Conservation (phyloP, 2,329 filamentous ascomycete genomes). For the Capronia epimyces region DNA sequence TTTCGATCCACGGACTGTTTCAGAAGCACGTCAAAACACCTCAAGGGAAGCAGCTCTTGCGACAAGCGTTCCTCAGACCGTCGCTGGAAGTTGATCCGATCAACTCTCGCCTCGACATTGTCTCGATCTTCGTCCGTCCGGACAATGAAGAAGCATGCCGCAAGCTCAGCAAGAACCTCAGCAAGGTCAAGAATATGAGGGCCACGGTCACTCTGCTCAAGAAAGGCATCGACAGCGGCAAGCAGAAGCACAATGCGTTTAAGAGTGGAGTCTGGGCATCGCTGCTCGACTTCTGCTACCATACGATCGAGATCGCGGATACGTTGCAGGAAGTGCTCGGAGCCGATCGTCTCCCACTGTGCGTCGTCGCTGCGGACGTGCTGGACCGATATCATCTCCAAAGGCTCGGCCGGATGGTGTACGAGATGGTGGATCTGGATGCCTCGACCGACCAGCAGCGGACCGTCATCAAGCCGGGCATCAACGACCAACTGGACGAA, state of each 20-base stretch:
- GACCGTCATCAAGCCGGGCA: slow-evolving; percentile 65
- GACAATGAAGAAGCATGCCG: slow-evolving; percentile 59
- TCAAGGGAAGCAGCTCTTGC: slow-evolving; percentile 68
- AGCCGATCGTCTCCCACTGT: slow-evolving; percentile 35
- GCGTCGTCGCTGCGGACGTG: slow-evolving; percentile 50
- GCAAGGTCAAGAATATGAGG: slow-evolving; percentile 70
- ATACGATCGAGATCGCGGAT: slow-evolving; percentile 65
- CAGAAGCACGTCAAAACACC: slow-evolving; percentile 67
- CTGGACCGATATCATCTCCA: slow-evolving; percentile 58
- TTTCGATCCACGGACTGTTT: slow-evolving; percentile 81
- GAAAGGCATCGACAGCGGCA: slow-evolving; percentile 63
- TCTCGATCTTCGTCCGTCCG: slow-evolving; percentile 60
- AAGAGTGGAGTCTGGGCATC: slow-evolving; percentile 66
- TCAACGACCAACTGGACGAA: slow-evolving; percentile 69
- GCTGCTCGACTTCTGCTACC: slow-evolving; percentile 66
- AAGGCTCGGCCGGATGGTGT: slow-evolving; percentile 64
- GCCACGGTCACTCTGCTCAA: slow-evolving; percentile 63
- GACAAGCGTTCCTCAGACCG: slow-evolving; percentile 77
- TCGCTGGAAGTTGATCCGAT: slow-evolving; percentile 65
- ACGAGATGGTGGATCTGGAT: slow-evolving; percentile 50
- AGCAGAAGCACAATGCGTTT: slow-evolving; percentile 49
- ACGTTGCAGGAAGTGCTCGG: slow-evolving; percentile 54
- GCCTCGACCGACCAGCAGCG: slow-evolving; percentile 56
- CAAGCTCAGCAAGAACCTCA: slow-evolving; percentile 57
- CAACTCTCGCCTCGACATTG: slow-evolving; percentile 63